A percentile compares a stretch with the other conserved stretches of the same genome.
Evolutionary conservation across 257 asterid genomes (phyloP).

Genomic region (Haberlea rhodopensis): DNA sequence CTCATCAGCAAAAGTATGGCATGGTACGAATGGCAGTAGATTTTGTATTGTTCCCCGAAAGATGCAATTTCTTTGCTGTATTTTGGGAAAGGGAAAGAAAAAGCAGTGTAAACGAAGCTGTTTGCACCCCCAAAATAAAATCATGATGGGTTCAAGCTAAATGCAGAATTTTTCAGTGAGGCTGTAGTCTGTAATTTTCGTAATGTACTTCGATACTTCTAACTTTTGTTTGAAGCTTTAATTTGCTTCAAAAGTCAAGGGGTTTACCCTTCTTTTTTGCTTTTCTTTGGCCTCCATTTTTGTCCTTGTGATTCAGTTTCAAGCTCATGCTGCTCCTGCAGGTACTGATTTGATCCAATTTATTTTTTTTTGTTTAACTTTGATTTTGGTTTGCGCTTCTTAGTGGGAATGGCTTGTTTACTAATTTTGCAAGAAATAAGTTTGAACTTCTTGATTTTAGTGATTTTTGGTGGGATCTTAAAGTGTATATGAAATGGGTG

Average conservation of each 20-base stretch:
- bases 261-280: slow-evolving; percentile 44
- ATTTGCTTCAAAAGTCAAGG: slow-evolving; percentile 37
- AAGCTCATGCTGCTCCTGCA: slow-evolving; percentile 83
- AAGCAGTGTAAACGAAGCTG: slow-evolving; percentile 21
- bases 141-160: slow-evolving; percentile 17
- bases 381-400: neutral
- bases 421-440: neutral
- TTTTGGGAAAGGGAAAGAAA: neutral
- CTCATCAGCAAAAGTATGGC: neutral
- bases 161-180: slow-evolving; percentile 13
- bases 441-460: neutral
- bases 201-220: neutral
- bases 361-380: neutral
- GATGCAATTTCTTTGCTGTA: neutral
- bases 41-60: neutral
- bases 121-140: neutral
- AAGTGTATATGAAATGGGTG: slow-evolving; percentile 19
- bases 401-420: neutral
- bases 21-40: neutral
- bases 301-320: slow-evolving; percentile 45
- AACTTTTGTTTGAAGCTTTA: slow-evolving; percentile 22
- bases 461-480: slow-evolving; percentile 13
- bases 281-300: slow-evolving; percentile 38
- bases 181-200: slow-evolving; percentile 36
- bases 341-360: slow-evolving; percentile 39